Evolutionary conservation across 2,329 filamentous ascomycete species (phyloP), one percentile per base, ranked within the genome.

Genomic region (Penicillium sp.): DNA sequence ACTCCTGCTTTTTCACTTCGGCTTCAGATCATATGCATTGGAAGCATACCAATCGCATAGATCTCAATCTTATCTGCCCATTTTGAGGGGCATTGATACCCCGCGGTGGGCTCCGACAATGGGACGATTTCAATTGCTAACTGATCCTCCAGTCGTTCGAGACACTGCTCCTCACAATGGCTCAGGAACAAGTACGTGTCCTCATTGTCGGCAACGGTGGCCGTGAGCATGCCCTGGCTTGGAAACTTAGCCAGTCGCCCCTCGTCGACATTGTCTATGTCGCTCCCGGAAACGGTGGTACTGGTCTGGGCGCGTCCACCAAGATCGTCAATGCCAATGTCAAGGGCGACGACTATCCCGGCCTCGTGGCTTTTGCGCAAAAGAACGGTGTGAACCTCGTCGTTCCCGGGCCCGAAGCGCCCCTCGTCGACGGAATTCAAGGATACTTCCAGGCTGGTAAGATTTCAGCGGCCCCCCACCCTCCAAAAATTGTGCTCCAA

Each of bases 141-240:
- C 50, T 48, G 34, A 46, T 11, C 11, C 29, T 3, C 29, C 36
- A 60, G 56, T 60, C 52, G 51, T 50, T 58, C 56, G 53, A 60
- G 57, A 58, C 49, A 47, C 51, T 52, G 55, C 57, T 50, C 35
- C 39, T 47, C 29, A 60, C 42, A 44, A 72, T 72, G 69, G 62
- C 67, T 47, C 66, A 68, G 56, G 72, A 74, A 64, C 66, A 66
- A 56, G 76, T 89, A 54, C 80, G 83, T 59, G 78, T 96, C 59
- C 83, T 97, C 54, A 83, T 97, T 54, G 83, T 97, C 57, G 91
- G 93, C 63, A 95, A 91, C 66, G 93, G 93, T 58, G 93, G 91
- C 60, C 84, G 93, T 62, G 93, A 98, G 73, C 90, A 97, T 72
- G 88, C 90, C 40, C 80, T 96, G 54, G 90, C 90, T 37, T 97